Percentiles rank a stretch among this genome's conserved stretches.
Evolutionary conservation across 352 stramenopile species (phyloP).

Genomic region (Thraustotheca clavata): DNA sequence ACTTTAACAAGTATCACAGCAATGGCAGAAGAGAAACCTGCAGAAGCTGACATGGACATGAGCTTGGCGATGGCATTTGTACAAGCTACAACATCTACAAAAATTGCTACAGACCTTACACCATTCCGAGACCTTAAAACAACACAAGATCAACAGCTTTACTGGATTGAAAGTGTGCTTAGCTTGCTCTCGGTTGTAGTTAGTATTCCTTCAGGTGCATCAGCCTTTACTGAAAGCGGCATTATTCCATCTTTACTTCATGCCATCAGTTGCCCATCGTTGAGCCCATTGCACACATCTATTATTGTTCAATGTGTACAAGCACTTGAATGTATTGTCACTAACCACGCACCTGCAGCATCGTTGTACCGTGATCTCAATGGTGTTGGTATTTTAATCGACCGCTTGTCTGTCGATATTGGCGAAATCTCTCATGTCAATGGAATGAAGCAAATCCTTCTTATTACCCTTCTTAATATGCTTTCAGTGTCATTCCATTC

Average conservation of each 20-base stretch:
- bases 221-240: slow-evolving; percentile 76
- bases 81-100: slow-evolving; percentile 66
- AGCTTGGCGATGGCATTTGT: slow-evolving; percentile 80
- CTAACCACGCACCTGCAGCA: slow-evolving; percentile 51
- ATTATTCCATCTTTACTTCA: slow-evolving; percentile 73
- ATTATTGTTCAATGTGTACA: slow-evolving; percentile 75
- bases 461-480: slow-evolving; percentile 61
- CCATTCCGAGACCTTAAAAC: slow-evolving; percentile 42
- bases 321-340: slow-evolving; percentile 75
- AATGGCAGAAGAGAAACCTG: slow-evolving; percentile 8
- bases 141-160: slow-evolving; percentile 42
- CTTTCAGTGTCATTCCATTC: slow-evolving; percentile 82
- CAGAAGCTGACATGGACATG: slow-evolving; percentile 84
- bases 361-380: slow-evolving; percentile 77
- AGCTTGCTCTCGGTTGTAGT: slow-evolving; percentile 63
- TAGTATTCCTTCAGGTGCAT: slow-evolving; percentile 59
- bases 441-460: slow-evolving; percentile 54
- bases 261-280: slow-evolving; percentile 49
- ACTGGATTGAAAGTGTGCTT: slow-evolving; percentile 74
- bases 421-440: slow-evolving; percentile 40
- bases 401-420: slow-evolving; percentile 41
- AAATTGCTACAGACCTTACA: slow-evolving; percentile 35
- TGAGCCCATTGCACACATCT: slow-evolving; percentile 51
- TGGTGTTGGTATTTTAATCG: slow-evolving; percentile 73
- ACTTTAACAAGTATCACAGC: slow-evolving; percentile 41